A percentile compares a stretch with the other conserved stretches of the same genome.
Conservation (phyloP, 192 early-diverging fungal genomes). For the Coemansia sp. region DNA sequence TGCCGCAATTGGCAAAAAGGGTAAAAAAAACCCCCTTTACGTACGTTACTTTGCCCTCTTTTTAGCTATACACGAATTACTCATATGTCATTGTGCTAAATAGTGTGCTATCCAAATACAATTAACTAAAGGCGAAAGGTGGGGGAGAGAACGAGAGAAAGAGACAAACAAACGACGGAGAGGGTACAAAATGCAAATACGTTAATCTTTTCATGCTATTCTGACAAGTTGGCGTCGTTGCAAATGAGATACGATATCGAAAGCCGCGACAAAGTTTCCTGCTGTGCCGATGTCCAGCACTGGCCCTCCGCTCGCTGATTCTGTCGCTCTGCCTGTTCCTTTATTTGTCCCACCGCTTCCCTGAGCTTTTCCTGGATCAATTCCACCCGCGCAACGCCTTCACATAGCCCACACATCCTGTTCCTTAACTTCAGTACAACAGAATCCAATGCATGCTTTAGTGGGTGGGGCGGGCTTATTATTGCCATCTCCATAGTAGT, state of each 20-base stretch:
- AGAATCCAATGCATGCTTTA: background rate
- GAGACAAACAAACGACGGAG: background rate
- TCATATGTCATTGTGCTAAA: too few relatives aligned
- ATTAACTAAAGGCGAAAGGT: background rate
- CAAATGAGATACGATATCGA: background rate
- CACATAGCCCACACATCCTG: background rate
- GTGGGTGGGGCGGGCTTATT: background rate
- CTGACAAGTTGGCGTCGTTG: background rate
- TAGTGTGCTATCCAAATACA: background rate
- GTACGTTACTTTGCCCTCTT: too few relatives aligned
- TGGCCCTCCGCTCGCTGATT: background rate
- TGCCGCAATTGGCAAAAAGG: too few relatives aligned
- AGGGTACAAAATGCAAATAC: background rate
- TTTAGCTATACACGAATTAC: too few relatives aligned
- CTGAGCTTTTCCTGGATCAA: background rate
- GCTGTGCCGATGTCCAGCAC: background rate
- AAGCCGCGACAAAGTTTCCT: background rate
- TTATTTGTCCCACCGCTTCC: background rate
- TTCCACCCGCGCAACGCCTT: background rate
- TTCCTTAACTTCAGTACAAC: background rate
- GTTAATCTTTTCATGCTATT: background rate
- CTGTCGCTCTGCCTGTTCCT: background rate
- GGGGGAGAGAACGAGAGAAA: background rate
- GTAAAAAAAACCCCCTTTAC: too few relatives aligned
- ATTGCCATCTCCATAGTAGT: background rate